Conservation (phyloP, 148 eudicot species). For the Polygonum maritimum region DNA sequence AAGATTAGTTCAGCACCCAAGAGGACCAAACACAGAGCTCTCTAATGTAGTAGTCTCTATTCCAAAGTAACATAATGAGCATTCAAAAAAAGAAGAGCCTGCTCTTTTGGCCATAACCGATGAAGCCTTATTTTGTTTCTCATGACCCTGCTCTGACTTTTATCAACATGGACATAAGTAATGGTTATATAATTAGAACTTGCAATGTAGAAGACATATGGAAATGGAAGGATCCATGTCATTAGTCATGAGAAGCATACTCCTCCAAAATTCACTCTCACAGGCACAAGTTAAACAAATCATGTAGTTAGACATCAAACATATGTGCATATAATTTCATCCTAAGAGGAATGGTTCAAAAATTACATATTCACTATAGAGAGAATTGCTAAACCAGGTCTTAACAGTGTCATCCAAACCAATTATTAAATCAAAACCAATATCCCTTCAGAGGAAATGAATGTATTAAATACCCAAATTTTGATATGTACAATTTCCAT, state of each 20-base stretch:
- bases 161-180: too few relatives aligned
- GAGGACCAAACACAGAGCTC: neutral
- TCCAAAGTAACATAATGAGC: too few relatives aligned
- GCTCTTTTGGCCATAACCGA: neutral
- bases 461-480: neutral
- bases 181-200: neutral
- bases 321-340: neutral
- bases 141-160: neutral
- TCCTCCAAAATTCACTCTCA: neutral
- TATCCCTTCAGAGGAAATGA: neutral
- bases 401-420: neutral
- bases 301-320: neutral
- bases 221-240: neutral
- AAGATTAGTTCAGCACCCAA: neutral
- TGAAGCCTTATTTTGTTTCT: neutral
- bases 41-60: neutral
- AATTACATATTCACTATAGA: neutral
- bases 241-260: neutral
- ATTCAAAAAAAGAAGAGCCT: neutral
- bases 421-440: neutral
- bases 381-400: neutral
- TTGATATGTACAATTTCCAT: neutral
- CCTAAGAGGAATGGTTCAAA: neutral
- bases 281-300: neutral
- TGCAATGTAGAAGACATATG: neutral